These are phyloP conservation scores for Scenedesmus sp. DNA, from an alignment of 163 green algal species.

Conservation along the genomic window DNA sequence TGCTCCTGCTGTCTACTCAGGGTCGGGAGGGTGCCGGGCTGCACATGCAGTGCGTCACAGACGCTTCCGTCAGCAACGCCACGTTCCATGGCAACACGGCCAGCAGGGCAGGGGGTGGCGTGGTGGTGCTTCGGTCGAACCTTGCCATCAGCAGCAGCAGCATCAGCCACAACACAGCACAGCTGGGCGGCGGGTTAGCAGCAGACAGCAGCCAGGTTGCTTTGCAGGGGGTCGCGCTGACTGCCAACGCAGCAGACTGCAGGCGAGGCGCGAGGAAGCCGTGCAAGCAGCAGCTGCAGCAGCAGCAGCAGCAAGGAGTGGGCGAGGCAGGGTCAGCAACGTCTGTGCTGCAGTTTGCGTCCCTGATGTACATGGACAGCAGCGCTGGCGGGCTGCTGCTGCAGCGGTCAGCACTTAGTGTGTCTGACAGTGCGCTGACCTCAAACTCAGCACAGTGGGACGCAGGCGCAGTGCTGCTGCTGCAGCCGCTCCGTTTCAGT, in stretches of 20 bases:
- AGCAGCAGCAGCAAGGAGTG: neutral
- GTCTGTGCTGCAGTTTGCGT: constrained; percentile 9
- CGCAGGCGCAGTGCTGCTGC: neutral
- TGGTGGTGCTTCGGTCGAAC: neutral
- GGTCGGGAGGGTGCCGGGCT: neutral
- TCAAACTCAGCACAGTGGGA: neutral
- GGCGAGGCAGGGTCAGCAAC: neutral
- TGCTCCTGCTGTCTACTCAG: neutral
- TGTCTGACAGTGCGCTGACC: neutral
- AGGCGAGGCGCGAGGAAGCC: neutral
- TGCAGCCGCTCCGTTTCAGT: neutral
- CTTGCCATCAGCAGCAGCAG: neutral
- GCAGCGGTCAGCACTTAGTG: neutral
- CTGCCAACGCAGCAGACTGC: neutral
- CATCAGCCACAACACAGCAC: neutral
- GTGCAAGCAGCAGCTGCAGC: neutral
- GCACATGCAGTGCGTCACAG: neutral
- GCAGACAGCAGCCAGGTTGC: neutral
- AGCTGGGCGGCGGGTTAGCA: neutral
- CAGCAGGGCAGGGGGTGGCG: neutral
- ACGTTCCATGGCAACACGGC: neutral
- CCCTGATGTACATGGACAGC: neutral
- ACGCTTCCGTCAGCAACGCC: neutral
- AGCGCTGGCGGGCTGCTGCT: neutral
- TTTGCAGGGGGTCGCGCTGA: neutral